Conservation (phyloP, 352 stramenopile genomes). For the Phytophthora podocarpi region DNA sequence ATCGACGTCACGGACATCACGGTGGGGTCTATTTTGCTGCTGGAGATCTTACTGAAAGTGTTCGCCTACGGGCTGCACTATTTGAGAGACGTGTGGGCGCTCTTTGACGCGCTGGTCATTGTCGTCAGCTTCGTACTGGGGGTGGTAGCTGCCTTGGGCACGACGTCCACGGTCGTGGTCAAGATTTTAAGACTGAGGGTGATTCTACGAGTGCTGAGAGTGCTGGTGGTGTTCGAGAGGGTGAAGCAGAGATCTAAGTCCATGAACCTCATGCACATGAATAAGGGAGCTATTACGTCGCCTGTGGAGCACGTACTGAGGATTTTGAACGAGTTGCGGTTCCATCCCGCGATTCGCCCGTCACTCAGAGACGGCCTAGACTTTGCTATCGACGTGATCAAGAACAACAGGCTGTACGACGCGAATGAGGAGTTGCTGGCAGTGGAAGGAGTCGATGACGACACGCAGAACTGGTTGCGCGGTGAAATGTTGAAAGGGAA, state of each 20-base stretch:
- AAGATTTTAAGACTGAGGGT: conserved; percentile 78
- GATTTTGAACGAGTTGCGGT: conserved; percentile 77
- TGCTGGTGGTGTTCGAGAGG: conserved; percentile 90
- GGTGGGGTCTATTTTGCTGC: conserved; percentile 79
- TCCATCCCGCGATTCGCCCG: conserved; percentile 67
- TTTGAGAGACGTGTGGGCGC: conserved; percentile 67
- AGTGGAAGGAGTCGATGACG: conserved; percentile 72
- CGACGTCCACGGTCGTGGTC: conserved; percentile 59
- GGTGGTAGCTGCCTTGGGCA: conserved; percentile 64
- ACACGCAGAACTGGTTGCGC: conserved; percentile 87
- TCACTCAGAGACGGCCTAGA: conserved; percentile 68
- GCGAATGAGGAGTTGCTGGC: conserved; percentile 73
- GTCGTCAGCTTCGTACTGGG: conserved; percentile 78
- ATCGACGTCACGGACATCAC: conserved; percentile 86
- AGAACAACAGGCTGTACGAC: conserved; percentile 87
- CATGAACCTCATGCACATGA: conserved; percentile 74
- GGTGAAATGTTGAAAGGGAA: conserved; percentile 77
- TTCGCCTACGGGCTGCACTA: conserved; percentile 80
- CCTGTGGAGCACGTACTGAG: conserved; percentile 81
- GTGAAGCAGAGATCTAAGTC: conserved; percentile 77
- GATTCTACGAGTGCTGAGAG: conserved; percentile 76
- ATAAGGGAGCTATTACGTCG: conserved; percentile 70
- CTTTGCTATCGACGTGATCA: conserved; percentile 86
- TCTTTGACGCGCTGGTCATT: conserved; percentile 86
- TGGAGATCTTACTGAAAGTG: conserved; percentile 82